phyloP scores from a whole-genome alignment of 2,329 filamentous ascomycete genomes.

The Colletotrichum sp. region DNA sequence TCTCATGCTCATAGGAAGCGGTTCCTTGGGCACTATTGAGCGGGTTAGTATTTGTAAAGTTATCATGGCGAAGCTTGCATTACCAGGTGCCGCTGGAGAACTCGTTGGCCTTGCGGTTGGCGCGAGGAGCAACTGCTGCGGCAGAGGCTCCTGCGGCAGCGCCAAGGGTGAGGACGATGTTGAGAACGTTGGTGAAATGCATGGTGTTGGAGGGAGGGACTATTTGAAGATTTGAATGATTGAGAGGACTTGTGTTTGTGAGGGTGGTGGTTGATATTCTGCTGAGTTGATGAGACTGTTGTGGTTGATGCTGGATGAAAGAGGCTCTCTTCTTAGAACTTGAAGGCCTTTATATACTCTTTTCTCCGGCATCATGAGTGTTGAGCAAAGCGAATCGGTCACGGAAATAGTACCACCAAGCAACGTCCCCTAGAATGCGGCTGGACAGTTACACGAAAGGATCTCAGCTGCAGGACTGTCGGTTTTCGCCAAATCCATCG shows the following conservation, averaged over 20 bases:
- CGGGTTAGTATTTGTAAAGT: rapidly evolving
- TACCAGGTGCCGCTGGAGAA: not conserved
- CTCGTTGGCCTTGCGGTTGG: not conserved
- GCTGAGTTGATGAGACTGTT: not conserved
- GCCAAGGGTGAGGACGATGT: not conserved
- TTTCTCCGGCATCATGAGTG: not conserved
- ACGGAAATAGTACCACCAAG: not conserved
- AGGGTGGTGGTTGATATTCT: not conserved
- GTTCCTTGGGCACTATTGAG: not conserved
- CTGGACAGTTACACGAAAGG: not conserved
- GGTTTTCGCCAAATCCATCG: not conserved
- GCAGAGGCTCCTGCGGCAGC: not conserved
- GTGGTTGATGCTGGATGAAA: not conserved
- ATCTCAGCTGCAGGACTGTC: not conserved
- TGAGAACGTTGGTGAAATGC: not conserved
- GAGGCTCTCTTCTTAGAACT: not conserved
- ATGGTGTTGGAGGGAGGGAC: not conserved
- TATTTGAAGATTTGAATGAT: not conserved
- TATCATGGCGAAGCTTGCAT: not conserved
- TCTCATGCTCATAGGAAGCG: not conserved
- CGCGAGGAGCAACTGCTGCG: not conserved
- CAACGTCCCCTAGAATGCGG: not conserved
- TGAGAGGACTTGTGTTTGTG: not conserved
- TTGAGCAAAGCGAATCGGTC: not conserved
- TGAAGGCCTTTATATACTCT: not conserved